These are phyloP conservation scores for Prosopis cineraria DNA, from an alignment of 306 rosid species.

Conservation along the genomic window DNA sequence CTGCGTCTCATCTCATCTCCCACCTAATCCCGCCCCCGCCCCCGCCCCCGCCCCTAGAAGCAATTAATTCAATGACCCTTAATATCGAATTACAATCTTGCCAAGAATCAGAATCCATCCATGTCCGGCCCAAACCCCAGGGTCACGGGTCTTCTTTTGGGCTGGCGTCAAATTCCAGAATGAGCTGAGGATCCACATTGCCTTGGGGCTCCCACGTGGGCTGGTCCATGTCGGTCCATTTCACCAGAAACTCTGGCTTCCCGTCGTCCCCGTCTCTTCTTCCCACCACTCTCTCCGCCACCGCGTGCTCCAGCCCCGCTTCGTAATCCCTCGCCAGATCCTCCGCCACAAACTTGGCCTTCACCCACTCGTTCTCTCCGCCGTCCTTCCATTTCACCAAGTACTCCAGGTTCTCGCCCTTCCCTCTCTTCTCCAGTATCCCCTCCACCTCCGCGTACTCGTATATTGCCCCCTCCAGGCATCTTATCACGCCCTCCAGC, in stretches of 20 bases:
- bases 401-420: constrained; percentile 69
- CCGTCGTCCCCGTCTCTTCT: constrained; percentile 74
- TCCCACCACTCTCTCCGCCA: constrained; percentile 76
- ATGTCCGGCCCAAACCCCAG: too few relatives aligned
- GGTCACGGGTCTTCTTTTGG: not conserved
- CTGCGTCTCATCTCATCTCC: too few relatives aligned
- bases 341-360: constrained; percentile 61
- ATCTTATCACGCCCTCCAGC: constrained; percentile 53
- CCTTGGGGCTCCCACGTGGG: constrained; percentile 93
- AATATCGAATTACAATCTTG: too few relatives aligned
- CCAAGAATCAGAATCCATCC: too few relatives aligned
- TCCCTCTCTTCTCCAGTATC: constrained; percentile 76
- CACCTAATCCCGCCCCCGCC: too few relatives aligned
- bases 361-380: constrained; percentile 76
- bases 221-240: constrained; percentile 80
- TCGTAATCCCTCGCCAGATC: constrained; percentile 77
- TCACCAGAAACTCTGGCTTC: constrained; percentile 62
- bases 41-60: too few relatives aligned
- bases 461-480: constrained; percentile 60
- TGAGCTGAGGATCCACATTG: constrained; percentile 71
- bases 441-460: constrained; percentile 84
- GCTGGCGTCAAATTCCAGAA: constrained; percentile 42
- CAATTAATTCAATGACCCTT: too few relatives aligned
- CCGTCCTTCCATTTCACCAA: constrained; percentile 88
- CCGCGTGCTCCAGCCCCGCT: constrained; percentile 84